These are phyloP conservation scores for Kuraishia piskuri DNA, from an alignment of 805 yeast genomes.

Conservation along the genomic window DNA sequence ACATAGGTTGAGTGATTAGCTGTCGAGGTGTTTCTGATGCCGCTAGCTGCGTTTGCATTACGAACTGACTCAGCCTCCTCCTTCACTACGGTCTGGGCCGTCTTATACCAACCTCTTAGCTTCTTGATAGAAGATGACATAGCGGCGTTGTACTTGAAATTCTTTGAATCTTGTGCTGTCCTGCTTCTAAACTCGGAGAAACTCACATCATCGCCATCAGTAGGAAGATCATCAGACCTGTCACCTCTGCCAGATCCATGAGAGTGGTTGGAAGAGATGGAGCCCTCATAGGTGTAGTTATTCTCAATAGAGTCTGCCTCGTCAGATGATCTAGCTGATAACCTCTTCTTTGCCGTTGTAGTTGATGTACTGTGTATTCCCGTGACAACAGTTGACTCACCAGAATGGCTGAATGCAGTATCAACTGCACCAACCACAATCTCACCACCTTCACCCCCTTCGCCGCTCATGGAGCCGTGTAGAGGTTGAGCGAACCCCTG, in stretches of 20 bases:
- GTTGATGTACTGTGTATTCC: background rate
- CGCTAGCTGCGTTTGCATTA: slow-evolving; percentile 8
- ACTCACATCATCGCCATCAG: background rate
- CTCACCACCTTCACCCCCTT: background rate
- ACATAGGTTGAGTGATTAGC: slow-evolving; percentile 8
- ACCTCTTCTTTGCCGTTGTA: slow-evolving; percentile 1
- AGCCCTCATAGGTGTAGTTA: slow-evolving; percentile 11
- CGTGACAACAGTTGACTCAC: background rate
- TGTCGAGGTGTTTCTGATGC: background rate
- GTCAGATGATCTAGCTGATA: slow-evolving; percentile 7
- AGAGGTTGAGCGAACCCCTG: background rate
- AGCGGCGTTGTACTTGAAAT: slow-evolving; percentile 9
- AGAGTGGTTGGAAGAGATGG: slow-evolving; percentile 19
- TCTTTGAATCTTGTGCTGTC: background rate
- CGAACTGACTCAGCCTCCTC: background rate
- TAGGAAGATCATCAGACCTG: background rate
- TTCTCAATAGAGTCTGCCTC: slow-evolving; percentile 10
- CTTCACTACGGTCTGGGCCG: slow-evolving; percentile 5
- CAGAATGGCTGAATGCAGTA: slow-evolving; percentile 6
- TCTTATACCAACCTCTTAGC: slow-evolving; percentile 48
- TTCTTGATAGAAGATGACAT: slow-evolving; percentile 42
- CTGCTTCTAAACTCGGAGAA: background rate
- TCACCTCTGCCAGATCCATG: slow-evolving; percentile 5
- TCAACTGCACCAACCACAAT: slow-evolving; percentile 3
- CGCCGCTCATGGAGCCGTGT: background rate